These are phyloP conservation scores for Microascus cirrosus DNA, from an alignment of 2,329 filamentous ascomycete genomes.

Conservation along the genomic window DNA sequence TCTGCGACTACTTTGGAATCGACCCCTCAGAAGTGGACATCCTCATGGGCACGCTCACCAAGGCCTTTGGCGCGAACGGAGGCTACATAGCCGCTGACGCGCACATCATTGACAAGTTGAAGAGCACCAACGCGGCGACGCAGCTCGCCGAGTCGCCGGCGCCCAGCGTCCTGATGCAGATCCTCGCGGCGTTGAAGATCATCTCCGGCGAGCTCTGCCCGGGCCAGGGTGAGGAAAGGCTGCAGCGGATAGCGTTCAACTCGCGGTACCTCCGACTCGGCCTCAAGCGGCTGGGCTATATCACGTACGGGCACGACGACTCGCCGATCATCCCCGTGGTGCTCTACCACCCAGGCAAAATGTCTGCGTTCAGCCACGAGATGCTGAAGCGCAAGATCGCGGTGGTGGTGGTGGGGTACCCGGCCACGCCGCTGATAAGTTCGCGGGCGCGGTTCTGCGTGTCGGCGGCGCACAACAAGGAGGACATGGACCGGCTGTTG, in stretches of 20 bases:
- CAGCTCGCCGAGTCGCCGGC: constrained; percentile 80
- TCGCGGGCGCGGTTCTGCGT: constrained; percentile 94
- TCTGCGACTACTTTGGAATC: constrained; percentile 94
- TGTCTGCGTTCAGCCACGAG: constrained; percentile 95
- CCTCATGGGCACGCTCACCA: constrained; percentile 95
- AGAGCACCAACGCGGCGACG: constrained; percentile 74
- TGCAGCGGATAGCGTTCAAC: constrained; percentile 96
- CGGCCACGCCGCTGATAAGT: constrained; percentile 87
- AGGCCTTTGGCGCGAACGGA: constrained; percentile 96
- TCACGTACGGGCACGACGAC: constrained; percentile 95
- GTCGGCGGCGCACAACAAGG: constrained; percentile 93
- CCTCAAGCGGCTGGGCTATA: constrained; percentile 91
- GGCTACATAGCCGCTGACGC: constrained; percentile 90
- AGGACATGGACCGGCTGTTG: constrained; percentile 85
- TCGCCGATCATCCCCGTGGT: constrained; percentile 92
- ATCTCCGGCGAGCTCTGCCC: constrained; percentile 82
- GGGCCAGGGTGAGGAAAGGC: constrained; percentile 87
- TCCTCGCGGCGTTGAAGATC: constrained; percentile 73
- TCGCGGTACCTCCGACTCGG: constrained; percentile 95
- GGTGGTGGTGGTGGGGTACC: constrained; percentile 93
- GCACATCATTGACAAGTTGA: constrained; percentile 83
- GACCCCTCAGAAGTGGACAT: constrained; percentile 84
- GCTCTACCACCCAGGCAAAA: constrained; percentile 97
- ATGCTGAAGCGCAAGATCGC: constrained; percentile 98
- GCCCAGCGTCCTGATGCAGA: constrained; percentile 84